Conservation (phyloP, 1,284 basidiomycete species). For the Heterobasidion parviporum region DNA sequence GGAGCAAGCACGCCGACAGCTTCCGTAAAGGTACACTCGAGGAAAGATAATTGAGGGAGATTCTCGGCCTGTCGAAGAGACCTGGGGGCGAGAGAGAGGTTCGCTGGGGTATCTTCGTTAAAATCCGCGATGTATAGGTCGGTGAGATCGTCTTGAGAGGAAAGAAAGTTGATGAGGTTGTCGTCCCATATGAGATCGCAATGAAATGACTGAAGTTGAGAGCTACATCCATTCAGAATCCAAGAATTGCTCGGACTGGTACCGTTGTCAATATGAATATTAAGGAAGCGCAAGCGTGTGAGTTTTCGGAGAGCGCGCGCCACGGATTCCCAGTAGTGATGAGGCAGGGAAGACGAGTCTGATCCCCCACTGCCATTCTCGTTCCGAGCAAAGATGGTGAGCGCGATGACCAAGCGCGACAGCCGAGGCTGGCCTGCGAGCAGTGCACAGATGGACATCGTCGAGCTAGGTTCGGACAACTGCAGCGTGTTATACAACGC, state of each 20-base stretch:
- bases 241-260: slow-evolving; percentile 37
- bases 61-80: slow-evolving; percentile 23
- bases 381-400: slow-evolving; percentile 35
- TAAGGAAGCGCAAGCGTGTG: slow-evolving; percentile 39
- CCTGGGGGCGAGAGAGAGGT: slow-evolving; percentile 9
- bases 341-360: slow-evolving; percentile 16
- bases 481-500: slow-evolving; percentile 52
- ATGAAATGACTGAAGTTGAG: slow-evolving; percentile 48
- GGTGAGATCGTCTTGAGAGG: slow-evolving; percentile 36
- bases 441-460: slow-evolving; percentile 35
- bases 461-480: slow-evolving; percentile 29
- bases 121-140: slow-evolving; percentile 57
- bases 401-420: slow-evolving; percentile 39
- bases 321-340: slow-evolving; percentile 42
- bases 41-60: slow-evolving; percentile 37
- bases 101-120: slow-evolving; percentile 21
- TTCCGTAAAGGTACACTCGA: slow-evolving; percentile 62
- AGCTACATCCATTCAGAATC: slow-evolving; percentile 40
- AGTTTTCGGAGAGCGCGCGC: slow-evolving; percentile 37
- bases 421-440: slow-evolving; percentile 37
- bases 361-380: slow-evolving; percentile 12
- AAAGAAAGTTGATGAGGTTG: slow-evolving; percentile 45
- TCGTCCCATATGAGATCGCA: slow-evolving; percentile 59
- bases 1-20: slow-evolving; percentile 50
- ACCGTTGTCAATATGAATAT: slow-evolving; percentile 36